Base-by-base conservation (phyloP, 169 alveolate genomes). In the Perkinsus olseni region DNA sequence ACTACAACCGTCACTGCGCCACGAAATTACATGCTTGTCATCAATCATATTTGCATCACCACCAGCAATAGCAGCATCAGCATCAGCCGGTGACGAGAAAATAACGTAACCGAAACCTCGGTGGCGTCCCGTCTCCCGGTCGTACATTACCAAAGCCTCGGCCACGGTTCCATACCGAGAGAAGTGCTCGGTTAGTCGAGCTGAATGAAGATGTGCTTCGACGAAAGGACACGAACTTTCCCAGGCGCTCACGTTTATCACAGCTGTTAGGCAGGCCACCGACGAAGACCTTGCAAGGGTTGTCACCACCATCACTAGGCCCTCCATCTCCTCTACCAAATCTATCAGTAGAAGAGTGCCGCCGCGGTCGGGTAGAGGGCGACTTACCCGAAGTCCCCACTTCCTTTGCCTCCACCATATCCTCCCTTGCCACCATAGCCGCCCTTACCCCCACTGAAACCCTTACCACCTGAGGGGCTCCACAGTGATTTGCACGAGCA, bases 221-320 rank as follows among this genome's bases (percentile, higher is more conserved):
- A 21, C 34, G 31, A 4, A 62, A 62, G 36, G 36, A 13, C 82
- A 62, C 82, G 8, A 28, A 62, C 37, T 21, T 4, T 24, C 1
- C 8, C 82, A 62, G 82, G 8, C 13, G 31, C 13, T 94, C 95
- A 93, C 96, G 96, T 94, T 96, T 95, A 3, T 96, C 95, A 10
- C 97, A 95, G 62, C 96, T 96, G 74, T 94, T 97, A 31, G 97
- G 97, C 38, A 97, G 95, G 62, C 98, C 98, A 38, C 98, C 98
- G 38, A 97, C 97, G 96, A 97, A 97, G 51, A 97, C 94, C 91
- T 96, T 96, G 17, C 82, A 62, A 8, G 82, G 82, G 34, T 62
- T 62, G 34, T 62, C 82, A 24, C 50, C 11, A 11, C 82, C 82
- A 4, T 62, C 82, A 21, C 82, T 62, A 4, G 82, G 34, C 1